phyloP scores from a whole-genome alignment of 2,329 filamentous ascomycete species.

The Cordyceps militaris region DNA sequence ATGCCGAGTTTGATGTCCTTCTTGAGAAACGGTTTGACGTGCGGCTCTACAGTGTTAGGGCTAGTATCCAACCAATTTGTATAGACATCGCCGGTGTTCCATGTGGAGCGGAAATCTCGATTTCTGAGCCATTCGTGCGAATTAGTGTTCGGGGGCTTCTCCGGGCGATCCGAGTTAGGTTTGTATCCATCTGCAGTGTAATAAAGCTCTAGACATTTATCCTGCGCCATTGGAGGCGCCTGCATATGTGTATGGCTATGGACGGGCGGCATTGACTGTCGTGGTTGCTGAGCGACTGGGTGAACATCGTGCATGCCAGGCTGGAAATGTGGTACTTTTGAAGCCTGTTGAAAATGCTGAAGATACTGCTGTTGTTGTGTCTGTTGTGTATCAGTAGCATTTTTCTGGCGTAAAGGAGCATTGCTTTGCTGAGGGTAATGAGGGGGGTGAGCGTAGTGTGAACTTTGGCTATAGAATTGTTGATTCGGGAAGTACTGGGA shows the following conservation, averaged over 20 bases:
- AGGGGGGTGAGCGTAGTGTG: background rate
- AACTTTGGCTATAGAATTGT: background rate
- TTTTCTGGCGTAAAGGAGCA: background rate
- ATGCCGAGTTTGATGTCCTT: slow-evolving; percentile 6
- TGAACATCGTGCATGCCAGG: background rate
- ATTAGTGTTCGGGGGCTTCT: background rate
- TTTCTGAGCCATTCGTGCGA: background rate
- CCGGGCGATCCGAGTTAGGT: background rate
- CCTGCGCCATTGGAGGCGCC: background rate
- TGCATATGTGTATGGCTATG: background rate
- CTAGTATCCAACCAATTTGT: background rate
- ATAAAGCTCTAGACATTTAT: background rate
- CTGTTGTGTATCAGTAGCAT: background rate
- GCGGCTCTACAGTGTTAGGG: background rate
- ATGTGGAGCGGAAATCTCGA: slow-evolving; percentile 1
- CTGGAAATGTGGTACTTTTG: background rate
- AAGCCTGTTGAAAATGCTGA: background rate
- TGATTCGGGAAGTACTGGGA: background rate
- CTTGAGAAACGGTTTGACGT: background rate
- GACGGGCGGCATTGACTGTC: background rate
- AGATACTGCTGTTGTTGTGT: background rate
- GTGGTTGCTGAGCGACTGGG: background rate
- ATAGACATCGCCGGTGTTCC: background rate
- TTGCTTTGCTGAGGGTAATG: background rate
- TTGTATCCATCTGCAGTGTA: slow-evolving; percentile 4